Evolutionary conservation across 2,329 filamentous ascomycete genomes (phyloP), one percentile per base, ranked within the genome.

Genomic region (Fusarium circinatum): DNA sequence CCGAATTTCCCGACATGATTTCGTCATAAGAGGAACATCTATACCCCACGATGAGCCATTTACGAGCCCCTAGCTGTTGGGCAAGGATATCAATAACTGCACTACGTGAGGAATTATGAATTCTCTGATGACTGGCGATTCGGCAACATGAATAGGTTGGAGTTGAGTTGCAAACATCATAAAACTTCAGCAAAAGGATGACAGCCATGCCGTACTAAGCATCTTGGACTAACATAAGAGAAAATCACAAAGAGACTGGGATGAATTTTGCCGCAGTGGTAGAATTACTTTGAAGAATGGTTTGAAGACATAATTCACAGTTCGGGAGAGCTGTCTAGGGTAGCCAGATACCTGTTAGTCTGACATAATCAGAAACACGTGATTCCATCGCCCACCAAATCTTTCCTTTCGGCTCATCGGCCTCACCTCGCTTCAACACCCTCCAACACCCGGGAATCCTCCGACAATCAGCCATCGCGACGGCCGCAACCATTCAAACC

Each of bases 391-490:
- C 49, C 63, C 59, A 36, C 62, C 68, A 68, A 71, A 68, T 68
- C 64, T 65, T 72, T 64, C 44, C 38, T 58, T 60, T 74, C 74
- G 79, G 70, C 70, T 70, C 68, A 71, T 81, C 81, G 81, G 81
- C 80, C 75, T 80, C 80, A 82, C 81, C 81, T 82, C 81, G 81
- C 81, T 82, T 83, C 79, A 82, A 82, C 78, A 68, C 73, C 70
- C 65, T 69, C 71, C 75, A 78, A 77, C 77, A 80, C 75, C 83
- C 83, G 83, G 82, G 78, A 78, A 83, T 84, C 82, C 79, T 79
- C 83, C 83, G 83, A 84, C 69, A 83, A 84, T 84, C 83, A 81
- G 80, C 83, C 83, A 84, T 83, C 80, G 75, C 79, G 71, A 79
- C 45, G 61, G 59, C 71, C 65, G 60, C 55, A 51, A 55, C 55